phyloP scores from a whole-genome alignment of 2,329 filamentous ascomycete genomes.

The Raffaelea deltoideospora region DNA sequence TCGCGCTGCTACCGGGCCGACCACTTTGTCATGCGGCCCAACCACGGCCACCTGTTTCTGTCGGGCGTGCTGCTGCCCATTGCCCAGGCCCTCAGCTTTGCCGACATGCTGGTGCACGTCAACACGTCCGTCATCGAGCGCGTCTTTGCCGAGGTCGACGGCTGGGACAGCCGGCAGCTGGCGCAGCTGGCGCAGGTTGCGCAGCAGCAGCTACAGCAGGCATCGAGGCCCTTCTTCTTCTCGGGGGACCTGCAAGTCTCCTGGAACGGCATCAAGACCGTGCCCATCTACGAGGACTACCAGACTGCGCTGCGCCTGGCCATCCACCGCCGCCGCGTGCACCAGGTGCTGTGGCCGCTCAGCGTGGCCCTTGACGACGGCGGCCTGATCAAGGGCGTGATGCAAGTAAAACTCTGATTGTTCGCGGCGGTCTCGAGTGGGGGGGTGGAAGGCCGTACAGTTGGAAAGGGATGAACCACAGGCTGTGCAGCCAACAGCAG shows the following conservation, averaged over 20 bases:
- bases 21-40: slow-evolving; percentile 6
- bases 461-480: no score
- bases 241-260: neutral
- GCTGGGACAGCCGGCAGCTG: neutral
- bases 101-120: slow-evolving; percentile 5
- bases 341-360: neutral
- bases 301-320: slow-evolving; percentile 3
- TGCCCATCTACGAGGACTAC: slow-evolving; percentile 8
- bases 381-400: neutral
- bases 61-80: slow-evolving; percentile 8
- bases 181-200: neutral
- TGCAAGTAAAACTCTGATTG: no score
- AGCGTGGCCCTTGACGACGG: slow-evolving; percentile 1
- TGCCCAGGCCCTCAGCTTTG: slow-evolving; percentile 1
- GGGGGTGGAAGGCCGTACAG: no score
- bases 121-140: slow-evolving; percentile 6
- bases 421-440: no score
- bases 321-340: slow-evolving; percentile 1
- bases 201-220: neutral
- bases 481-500: no score
- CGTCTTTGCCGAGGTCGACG: slow-evolving; percentile 2
- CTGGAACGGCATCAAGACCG: slow-evolving; percentile 2
- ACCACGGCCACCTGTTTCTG: slow-evolving; percentile 7
- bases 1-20: neutral
- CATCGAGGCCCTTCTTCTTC: no score